These are phyloP conservation scores for Xylaria telfairii DNA, from an alignment of 495 filamentous ascomycete species.

Conservation along the genomic window DNA sequence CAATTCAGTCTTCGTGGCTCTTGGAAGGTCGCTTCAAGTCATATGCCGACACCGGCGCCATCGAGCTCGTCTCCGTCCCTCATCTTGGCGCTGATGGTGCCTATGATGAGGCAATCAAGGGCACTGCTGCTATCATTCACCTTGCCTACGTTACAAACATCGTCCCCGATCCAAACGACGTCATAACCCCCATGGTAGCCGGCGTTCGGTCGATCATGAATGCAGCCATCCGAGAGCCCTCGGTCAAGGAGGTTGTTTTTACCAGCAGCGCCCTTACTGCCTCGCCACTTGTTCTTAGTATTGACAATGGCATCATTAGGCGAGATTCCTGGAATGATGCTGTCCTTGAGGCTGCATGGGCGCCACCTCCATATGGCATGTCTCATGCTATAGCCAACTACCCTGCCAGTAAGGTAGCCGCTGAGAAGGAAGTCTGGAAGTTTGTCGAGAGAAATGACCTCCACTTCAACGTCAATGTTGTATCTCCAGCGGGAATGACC, in stretches of 20 bases:
- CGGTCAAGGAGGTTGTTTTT: constrained; percentile 59
- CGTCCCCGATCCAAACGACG: constrained; percentile 46
- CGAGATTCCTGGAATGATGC: constrained; percentile 57
- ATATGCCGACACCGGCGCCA: constrained; percentile 42
- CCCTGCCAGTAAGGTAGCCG: constrained; percentile 56
- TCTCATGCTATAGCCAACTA: constrained; percentile 46
- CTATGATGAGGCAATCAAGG: constrained; percentile 52
- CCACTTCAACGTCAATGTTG: constrained; percentile 52
- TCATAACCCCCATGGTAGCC: constrained; percentile 50
- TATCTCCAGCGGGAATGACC: constrained; percentile 52
- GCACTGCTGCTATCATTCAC: constrained; percentile 46
- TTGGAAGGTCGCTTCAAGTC: constrained; percentile 45
- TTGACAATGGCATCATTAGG: constrained; percentile 39
- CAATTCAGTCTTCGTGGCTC: constrained; percentile 50
- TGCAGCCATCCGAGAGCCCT: constrained; percentile 49
- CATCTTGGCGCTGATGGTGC: constrained; percentile 47
- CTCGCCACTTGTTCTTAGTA: constrained; percentile 26
- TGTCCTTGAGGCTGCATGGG: constrained; percentile 38
- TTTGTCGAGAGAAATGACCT: constrained; percentile 56
- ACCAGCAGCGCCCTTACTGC: constrained; percentile 57
- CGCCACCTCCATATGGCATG: constrained; percentile 46
- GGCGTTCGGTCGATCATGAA: constrained; percentile 49
- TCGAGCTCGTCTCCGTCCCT: constrained; percentile 46
- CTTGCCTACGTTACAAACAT: constrained; percentile 51
- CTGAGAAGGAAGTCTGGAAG: constrained; percentile 58